phyloP scores from a whole-genome alignment of 495 filamentous ascomycete genomes.

The Podospora appendiculata region DNA sequence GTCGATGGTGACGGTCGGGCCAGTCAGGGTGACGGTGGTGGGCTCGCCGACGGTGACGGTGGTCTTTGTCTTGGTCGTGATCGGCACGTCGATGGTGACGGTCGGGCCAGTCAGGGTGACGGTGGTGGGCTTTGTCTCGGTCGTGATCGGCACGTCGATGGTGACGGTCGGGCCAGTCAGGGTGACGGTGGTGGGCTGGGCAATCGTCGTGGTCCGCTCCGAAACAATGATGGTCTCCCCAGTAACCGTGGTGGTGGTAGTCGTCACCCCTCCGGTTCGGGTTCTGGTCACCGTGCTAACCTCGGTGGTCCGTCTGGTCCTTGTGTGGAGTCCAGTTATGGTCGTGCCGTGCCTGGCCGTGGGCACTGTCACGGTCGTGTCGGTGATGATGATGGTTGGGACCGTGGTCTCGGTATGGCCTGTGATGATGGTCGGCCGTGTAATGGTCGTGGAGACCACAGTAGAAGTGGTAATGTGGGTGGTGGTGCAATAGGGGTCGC shows the following conservation, averaged over 20 bases:
- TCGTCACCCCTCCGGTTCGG: background rate
- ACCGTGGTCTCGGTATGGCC: too few species aligned
- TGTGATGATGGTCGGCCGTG: too few species aligned
- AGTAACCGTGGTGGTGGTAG: background rate
- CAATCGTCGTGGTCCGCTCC: background rate
- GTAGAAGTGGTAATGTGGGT: background rate
- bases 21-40: conserved; percentile 2
- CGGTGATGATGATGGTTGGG: background rate
- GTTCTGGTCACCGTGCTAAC: background rate
- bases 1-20: too few species aligned
- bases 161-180: background rate
- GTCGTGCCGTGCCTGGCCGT: too few species aligned
- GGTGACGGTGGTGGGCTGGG: conserved; percentile 2
- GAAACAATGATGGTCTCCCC: background rate
- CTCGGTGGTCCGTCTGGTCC: background rate
- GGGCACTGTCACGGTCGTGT: background rate
- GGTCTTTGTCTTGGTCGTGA: background rate
- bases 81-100: background rate
- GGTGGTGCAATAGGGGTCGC: background rate
- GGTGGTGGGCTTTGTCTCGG: background rate
- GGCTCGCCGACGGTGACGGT: conserved; percentile 1
- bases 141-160: background rate
- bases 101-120: background rate
- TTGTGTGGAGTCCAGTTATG: too few species aligned
- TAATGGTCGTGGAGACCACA: background rate